A percentile compares a stretch with the other conserved stretches of the same genome.
Conservation (phyloP, 78 protist genomes). For the Andalucia godoyi region DNA sequence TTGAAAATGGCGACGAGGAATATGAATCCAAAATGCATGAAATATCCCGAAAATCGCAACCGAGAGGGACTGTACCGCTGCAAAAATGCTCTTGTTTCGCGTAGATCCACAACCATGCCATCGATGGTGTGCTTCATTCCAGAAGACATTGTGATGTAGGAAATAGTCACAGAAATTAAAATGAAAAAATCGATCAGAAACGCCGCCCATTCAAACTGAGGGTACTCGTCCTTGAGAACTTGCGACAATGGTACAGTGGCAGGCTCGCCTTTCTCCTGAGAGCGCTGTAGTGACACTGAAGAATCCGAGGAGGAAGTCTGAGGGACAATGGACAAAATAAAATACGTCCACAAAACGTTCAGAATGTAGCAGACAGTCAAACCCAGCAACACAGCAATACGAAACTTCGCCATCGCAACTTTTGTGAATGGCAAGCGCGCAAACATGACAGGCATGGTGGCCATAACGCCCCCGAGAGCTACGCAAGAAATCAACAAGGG, state of each 20-base stretch:
- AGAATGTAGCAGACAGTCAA: not conserved
- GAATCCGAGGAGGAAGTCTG: not conserved
- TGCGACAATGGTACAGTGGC: slow-evolving; percentile 14
- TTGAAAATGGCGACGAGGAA: slow-evolving; percentile 3
- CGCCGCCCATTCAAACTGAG: slow-evolving; percentile 2
- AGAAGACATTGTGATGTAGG: slow-evolving; percentile 1
- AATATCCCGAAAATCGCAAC: not conserved
- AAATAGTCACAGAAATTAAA: slow-evolving; percentile 16
- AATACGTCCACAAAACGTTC: slow-evolving; percentile 18
- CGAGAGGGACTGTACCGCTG: too few species aligned
- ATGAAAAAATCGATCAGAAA: slow-evolving; percentile 6
- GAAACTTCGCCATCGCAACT: not conserved
- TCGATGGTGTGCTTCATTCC: slow-evolving; percentile 23
- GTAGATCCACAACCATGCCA: too few species aligned
- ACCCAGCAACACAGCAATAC: slow-evolving; percentile 1
- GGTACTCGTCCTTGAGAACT: not conserved
- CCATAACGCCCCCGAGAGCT: slow-evolving; percentile 14
- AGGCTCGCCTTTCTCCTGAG: not conserved
- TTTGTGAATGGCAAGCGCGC: not conserved
- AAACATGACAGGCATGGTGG: slow-evolving; percentile 8
- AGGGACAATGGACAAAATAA: slow-evolving; percentile 7
- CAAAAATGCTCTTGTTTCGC: too few species aligned
- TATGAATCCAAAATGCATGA: not conserved
- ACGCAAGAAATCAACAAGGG: slow-evolving; percentile 16
- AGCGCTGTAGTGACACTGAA: not conserved